These are phyloP conservation scores for Calonectria henricotiae DNA, from an alignment of 2,329 filamentous ascomycete species.

Conservation along the genomic window DNA sequence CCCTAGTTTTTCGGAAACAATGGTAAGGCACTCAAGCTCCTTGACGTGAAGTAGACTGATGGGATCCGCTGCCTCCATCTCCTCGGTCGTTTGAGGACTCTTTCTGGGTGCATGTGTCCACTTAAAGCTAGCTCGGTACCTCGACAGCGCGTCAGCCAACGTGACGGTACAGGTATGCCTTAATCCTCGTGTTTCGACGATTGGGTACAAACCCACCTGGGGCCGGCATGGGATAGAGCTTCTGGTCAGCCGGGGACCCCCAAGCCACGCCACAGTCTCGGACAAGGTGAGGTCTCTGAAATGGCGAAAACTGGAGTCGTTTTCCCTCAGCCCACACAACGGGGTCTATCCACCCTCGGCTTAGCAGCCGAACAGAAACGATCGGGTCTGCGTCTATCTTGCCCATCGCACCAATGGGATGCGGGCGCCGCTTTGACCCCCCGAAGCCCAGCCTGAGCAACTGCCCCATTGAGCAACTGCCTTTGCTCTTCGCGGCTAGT, in stretches of 20 bases:
- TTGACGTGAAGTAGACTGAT: background rate
- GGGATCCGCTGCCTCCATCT: background rate
- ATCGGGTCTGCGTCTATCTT: background rate
- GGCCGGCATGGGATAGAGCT: background rate
- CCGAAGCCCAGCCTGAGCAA: background rate
- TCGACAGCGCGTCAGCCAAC: background rate
- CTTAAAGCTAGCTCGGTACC: background rate
- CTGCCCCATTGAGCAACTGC: slow-evolving; percentile 11
- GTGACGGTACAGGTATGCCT: background rate
- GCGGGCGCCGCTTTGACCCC: slow-evolving; percentile 14
- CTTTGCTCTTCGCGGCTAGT: slow-evolving; percentile 15
- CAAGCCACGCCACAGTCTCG: slow-evolving; percentile 4
- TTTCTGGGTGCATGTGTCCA: background rate
- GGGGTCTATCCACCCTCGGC: slow-evolving; percentile 1
- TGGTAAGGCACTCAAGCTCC: background rate
- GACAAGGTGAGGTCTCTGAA: background rate
- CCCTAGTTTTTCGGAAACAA: slow-evolving; percentile 19
- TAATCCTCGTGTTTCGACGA: slow-evolving; percentile 16
- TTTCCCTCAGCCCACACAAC: background rate
- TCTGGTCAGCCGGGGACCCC: background rate
- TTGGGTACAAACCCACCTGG: background rate
- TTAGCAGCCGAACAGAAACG: slow-evolving; percentile 18
- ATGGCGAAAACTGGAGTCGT: background rate
- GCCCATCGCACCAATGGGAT: slow-evolving; percentile 3
- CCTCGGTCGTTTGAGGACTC: background rate